Conservation (phyloP, 495 filamentous ascomycete species). For the Xanthoparmelia taractica region DNA sequence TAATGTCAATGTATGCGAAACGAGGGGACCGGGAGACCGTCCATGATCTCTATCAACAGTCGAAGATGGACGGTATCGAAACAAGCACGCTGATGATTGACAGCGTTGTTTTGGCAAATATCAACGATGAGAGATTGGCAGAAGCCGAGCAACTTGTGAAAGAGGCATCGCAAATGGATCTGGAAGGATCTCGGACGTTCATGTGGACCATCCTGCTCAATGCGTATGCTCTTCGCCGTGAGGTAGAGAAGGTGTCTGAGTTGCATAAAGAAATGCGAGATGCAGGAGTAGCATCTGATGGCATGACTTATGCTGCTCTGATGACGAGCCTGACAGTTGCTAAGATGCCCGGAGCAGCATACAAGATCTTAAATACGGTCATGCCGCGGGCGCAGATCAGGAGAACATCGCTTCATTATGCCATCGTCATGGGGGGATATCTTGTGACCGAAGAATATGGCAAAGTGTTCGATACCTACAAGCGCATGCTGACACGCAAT, state of each 20-base stretch:
- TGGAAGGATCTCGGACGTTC: slow-evolving; percentile 43
- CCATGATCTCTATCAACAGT: slow-evolving; percentile 52
- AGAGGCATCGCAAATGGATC: slow-evolving; percentile 33
- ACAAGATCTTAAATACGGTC: slow-evolving; percentile 52
- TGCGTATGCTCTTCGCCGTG: slow-evolving; percentile 56
- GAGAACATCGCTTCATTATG: slow-evolving; percentile 62
- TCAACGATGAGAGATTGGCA: slow-evolving; percentile 50
- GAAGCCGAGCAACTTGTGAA: slow-evolving; percentile 57
- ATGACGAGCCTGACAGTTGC: slow-evolving; percentile 60
- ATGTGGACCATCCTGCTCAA: slow-evolving; percentile 76
- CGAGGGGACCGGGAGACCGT: slow-evolving; percentile 67
- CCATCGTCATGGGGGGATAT: slow-evolving; percentile 64
- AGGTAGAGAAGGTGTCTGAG: slow-evolving; percentile 52
- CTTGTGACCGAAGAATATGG: slow-evolving; percentile 41
- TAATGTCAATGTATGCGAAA: slow-evolving; percentile 64
- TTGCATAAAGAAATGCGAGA: slow-evolving; percentile 57
- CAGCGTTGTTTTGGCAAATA: slow-evolving; percentile 59
- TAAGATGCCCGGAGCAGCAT: slow-evolving; percentile 56
- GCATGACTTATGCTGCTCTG: slow-evolving; percentile 64
- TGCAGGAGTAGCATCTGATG: slow-evolving; percentile 51
- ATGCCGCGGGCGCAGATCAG: slow-evolving; percentile 51
- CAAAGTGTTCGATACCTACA: slow-evolving; percentile 46
- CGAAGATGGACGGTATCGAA: slow-evolving; percentile 37
- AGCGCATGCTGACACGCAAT: slow-evolving; percentile 42
- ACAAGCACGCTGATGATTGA: slow-evolving; percentile 50